Percentiles rank a stretch among this genome's conserved stretches.
These are phyloP conservation scores for Hypoxylon sp. DNA, from an alignment of 2,329 filamentous ascomycete species.

Conservation along the genomic window DNA sequence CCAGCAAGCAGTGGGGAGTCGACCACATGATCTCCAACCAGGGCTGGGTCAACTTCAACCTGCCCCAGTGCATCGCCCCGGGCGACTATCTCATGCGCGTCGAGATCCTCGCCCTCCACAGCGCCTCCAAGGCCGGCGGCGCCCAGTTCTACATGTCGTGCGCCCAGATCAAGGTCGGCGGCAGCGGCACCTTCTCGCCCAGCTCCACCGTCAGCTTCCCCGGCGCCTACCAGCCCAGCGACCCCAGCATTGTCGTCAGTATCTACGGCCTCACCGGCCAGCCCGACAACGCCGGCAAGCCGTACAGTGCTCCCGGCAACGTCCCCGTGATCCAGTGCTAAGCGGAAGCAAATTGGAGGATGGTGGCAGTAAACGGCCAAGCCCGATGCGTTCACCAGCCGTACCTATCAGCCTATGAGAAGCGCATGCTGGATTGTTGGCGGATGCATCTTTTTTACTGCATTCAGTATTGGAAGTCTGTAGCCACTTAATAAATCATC, in stretches of 20 bases:
- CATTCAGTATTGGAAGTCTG: conserved; percentile 11
- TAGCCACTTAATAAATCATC: conserved; percentile 4
- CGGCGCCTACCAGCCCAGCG: conserved; percentile 57
- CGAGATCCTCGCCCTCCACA: conserved; percentile 66
- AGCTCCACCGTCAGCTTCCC: conserved; percentile 58
- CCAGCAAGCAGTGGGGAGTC: conserved; percentile 61
- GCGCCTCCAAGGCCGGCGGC: conserved; percentile 54
- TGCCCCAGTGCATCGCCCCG: conserved; percentile 63
- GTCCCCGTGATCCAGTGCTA: conserved; percentile 47
- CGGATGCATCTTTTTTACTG: conserved; percentile 15
- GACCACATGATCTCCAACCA: conserved; percentile 58
- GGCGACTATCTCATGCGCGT: conserved; percentile 67
- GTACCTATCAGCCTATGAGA: background rate
- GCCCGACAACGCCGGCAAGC: conserved; percentile 57
- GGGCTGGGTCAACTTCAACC: conserved; percentile 61
- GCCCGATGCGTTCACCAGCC: conserved; percentile 5
- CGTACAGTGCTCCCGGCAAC: conserved; percentile 56
- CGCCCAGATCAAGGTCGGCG: conserved; percentile 56
- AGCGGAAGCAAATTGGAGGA: conserved; percentile 1
- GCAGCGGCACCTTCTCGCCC: conserved; percentile 53
- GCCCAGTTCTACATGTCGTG: conserved; percentile 60
- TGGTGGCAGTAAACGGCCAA: conserved; percentile 1
- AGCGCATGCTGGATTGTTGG: conserved; percentile 5
- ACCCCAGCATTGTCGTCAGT: conserved; percentile 60
- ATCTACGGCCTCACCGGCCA: conserved; percentile 59